These are phyloP conservation scores for Paracamarosporium sp. DNA, from an alignment of 2,329 filamentous ascomycete genomes.

Conservation along the genomic window DNA sequence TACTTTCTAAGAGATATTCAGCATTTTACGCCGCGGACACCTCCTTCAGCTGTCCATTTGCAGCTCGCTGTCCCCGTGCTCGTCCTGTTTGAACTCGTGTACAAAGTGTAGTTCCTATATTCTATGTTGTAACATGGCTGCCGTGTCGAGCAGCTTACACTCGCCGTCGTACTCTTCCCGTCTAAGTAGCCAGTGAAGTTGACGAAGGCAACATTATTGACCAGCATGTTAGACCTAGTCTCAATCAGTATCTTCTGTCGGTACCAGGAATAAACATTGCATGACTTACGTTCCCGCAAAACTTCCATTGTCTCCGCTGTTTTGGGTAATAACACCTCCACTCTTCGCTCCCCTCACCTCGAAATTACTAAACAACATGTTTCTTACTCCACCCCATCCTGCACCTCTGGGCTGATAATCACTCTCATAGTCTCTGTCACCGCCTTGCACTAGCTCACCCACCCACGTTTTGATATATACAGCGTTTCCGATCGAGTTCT, in stretches of 20 bases:
- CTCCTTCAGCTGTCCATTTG: slow-evolving; percentile 44
- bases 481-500: slow-evolving; percentile 40
- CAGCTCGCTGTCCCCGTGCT: slow-evolving; percentile 44
- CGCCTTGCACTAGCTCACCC: slow-evolving; percentile 51
- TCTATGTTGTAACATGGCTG: slow-evolving; percentile 60
- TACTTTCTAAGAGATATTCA: not conserved
- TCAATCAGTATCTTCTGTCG: not conserved
- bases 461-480: slow-evolving; percentile 66
- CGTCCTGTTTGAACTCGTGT: slow-evolving; percentile 39
- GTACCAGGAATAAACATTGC: not conserved
- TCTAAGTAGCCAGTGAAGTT: slow-evolving; percentile 60
- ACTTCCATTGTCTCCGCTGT: slow-evolving; percentile 59
- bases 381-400: slow-evolving; percentile 61
- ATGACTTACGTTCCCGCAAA: slow-evolving; percentile 52
- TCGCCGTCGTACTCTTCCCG: slow-evolving; percentile 44
- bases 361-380: slow-evolving; percentile 61
- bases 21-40: slow-evolving; percentile 42
- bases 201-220: slow-evolving; percentile 58
- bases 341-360: slow-evolving; percentile 53
- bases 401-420: slow-evolving; percentile 57
- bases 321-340: slow-evolving; percentile 55
- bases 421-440: slow-evolving; percentile 56
- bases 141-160: slow-evolving; percentile 56
- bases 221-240: slow-evolving; percentile 50
- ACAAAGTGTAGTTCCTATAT: slow-evolving; percentile 51